Percentiles rank a stretch among this genome's conserved stretches.
phyloP scores from a whole-genome alignment of 2,329 filamentous ascomycete genomes.

The Chaetomiaceae sp. region DNA sequence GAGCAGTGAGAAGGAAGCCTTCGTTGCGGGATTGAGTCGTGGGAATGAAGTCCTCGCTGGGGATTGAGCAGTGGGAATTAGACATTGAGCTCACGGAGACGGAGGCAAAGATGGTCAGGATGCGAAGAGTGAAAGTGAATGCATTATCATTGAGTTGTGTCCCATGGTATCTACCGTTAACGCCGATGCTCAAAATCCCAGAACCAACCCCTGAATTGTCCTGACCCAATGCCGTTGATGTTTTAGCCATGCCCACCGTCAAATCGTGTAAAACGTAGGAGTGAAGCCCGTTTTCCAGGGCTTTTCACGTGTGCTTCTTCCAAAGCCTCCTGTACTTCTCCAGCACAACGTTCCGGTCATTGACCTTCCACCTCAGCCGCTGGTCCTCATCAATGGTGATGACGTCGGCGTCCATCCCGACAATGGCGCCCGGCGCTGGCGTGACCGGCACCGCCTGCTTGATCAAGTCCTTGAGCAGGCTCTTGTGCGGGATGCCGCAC shows the following conservation, averaged over 20 bases:
- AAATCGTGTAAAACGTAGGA: slow-evolving; percentile 1
- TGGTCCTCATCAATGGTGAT: slow-evolving; percentile 22
- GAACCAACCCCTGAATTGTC: background rate
- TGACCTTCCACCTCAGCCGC: slow-evolving; percentile 17
- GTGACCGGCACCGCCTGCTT: slow-evolving; percentile 16
- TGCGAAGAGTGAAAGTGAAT: no score
- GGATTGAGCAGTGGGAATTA: no score
- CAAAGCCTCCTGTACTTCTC: slow-evolving; percentile 20
- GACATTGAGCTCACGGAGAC: no score
- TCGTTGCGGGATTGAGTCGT: no score
- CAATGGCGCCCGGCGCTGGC: background rate
- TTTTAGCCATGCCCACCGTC: background rate
- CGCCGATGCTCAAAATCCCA: background rate
- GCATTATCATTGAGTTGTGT: background rate
- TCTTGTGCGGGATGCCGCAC: slow-evolving; percentile 12
- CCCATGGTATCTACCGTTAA: slow-evolving; percentile 15
- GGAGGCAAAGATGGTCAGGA: no score
- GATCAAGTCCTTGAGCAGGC: slow-evolving; percentile 18
- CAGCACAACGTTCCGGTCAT: slow-evolving; percentile 17
- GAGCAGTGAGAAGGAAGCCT: no score
- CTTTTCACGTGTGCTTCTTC: slow-evolving; percentile 7
- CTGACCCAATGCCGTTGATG: background rate
- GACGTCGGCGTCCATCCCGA: slow-evolving; percentile 13
- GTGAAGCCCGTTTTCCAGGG: background rate
- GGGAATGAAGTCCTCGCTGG: no score